Conservation (phyloP, 1,284 basidiomycete species). For the Puccinia polysora region DNA sequence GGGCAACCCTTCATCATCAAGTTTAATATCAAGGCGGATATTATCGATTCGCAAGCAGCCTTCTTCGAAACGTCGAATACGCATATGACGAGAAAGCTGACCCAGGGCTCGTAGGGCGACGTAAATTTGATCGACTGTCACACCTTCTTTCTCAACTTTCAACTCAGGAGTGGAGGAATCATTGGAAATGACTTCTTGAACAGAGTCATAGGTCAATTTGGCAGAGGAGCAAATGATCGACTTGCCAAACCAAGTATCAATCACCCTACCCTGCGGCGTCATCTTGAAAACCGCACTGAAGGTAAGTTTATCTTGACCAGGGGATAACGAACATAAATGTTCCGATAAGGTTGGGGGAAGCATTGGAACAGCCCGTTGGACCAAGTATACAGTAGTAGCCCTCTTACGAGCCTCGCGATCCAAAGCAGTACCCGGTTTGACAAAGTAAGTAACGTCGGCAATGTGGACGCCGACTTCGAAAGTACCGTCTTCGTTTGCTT, state of each 20-base stretch:
- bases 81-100: conserved; percentile 68
- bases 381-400: conserved; percentile 91
- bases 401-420: conserved; percentile 97
- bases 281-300: conserved; percentile 85
- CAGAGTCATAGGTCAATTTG: conserved; percentile 69
- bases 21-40: conserved; percentile 68
- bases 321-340: conserved; percentile 83
- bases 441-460: conserved; percentile 90
- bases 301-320: conserved; percentile 78
- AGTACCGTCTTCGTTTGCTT: conserved; percentile 79
- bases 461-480: conserved; percentile 89
- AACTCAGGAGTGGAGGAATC: conserved; percentile 2
- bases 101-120: conserved; percentile 45
- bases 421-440: conserved; percentile 71
- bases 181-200: conserved; percentile 72
- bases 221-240: conserved; percentile 84
- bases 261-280: conserved; percentile 71
- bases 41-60: conserved; percentile 75
- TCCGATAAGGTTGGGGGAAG: conserved; percentile 84
- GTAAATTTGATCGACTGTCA: conserved; percentile 3
- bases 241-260: conserved; percentile 87
- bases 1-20: conserved; percentile 79
- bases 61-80: conserved; percentile 68
- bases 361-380: conserved; percentile 94
- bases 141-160: conserved; percentile 28